These are phyloP conservation scores for Auricularia auricula-judae DNA, from an alignment of 768 basidiomycete species.

Conservation along the genomic window DNA sequence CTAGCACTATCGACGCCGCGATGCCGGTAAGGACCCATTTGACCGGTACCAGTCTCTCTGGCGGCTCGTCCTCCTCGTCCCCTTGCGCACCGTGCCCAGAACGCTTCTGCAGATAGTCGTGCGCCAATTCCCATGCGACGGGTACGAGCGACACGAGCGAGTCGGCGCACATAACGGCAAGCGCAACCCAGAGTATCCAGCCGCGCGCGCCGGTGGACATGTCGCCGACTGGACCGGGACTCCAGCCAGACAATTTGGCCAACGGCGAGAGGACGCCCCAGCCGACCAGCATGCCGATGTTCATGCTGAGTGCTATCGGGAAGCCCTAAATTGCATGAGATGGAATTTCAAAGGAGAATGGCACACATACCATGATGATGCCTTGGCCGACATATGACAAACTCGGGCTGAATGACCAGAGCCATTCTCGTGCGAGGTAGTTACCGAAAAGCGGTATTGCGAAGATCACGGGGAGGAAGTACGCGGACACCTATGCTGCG, in stretches of 20 bases:
- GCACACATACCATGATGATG: constrained; percentile 13
- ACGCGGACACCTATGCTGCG: constrained; percentile 55
- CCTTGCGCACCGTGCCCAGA: constrained; percentile 14
- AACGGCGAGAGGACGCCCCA: constrained; percentile 92
- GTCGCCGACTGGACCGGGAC: constrained; percentile 82
- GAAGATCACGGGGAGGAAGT: constrained; percentile 84
- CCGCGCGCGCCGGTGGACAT: constrained; percentile 84
- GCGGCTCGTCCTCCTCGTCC: constrained; percentile 60
- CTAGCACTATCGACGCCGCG: constrained; percentile 44
- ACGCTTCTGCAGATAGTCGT: constrained; percentile 6
- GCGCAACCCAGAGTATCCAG: constrained; percentile 93
- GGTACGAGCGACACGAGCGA: constrained; percentile 78
- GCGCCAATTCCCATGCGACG: constrained; percentile 45
- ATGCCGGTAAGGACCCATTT: constrained; percentile 70
- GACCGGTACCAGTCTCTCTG: constrained; percentile 70
- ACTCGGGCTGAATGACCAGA: constrained; percentile 90
- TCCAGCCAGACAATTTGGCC: constrained; percentile 77
- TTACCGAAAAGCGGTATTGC: constrained; percentile 77
- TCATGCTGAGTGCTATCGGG: constrained; percentile 90
- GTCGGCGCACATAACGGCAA: constrained; percentile 94
- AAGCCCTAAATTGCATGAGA: constrained; percentile 82
- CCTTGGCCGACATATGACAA: constrained; percentile 91
- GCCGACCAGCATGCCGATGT: constrained; percentile 88
- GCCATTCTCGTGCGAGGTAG: constrained; percentile 76
- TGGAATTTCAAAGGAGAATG: not conserved